Percentiles rank a stretch among this genome's conserved stretches.
These are phyloP conservation scores for Sclerotinia spermophila DNA, from an alignment of 2,329 filamentous ascomycete genomes.

Conservation along the genomic window DNA sequence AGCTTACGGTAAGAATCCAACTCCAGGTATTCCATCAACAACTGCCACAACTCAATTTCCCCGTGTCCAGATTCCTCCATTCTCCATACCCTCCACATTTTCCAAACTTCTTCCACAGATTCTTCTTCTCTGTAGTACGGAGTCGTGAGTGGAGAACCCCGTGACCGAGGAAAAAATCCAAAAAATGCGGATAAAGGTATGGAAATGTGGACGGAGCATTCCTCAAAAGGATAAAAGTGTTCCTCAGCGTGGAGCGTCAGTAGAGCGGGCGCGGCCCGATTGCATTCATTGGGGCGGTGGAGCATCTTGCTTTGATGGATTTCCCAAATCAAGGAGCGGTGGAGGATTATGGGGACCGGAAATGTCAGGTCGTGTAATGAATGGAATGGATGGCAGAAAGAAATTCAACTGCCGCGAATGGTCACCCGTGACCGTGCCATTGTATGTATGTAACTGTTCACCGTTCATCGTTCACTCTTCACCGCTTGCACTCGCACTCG, in stretches of 20 bases:
- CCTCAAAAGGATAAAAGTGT: background rate
- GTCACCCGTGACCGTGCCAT: background rate
- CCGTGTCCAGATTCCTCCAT: constrained; percentile 11
- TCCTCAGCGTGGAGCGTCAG: constrained; percentile 4
- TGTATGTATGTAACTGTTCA: background rate
- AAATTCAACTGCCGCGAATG: background rate
- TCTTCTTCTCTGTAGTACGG: background rate
- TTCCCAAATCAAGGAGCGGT: background rate
- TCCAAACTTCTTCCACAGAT: background rate
- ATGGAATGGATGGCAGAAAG: constrained; percentile 5
- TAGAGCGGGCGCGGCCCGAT: constrained; percentile 4
- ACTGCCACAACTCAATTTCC: background rate
- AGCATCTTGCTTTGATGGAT: constrained; percentile 7
- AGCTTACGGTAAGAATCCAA: background rate
- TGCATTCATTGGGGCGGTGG: background rate
- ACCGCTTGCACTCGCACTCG: background rate
- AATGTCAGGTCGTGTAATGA: too few relatives aligned
- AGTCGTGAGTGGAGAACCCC: background rate
- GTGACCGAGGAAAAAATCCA: background rate
- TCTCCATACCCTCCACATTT: constrained; percentile 13
- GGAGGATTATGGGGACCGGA: background rate
- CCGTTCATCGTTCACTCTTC: background rate
- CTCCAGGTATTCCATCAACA: background rate
- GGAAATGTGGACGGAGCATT: background rate
- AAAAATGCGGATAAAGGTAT: constrained; percentile 3